Evolutionary conservation across 192 early-diverging fungal species (phyloP).

Genomic region (Coemansia furcata): DNA sequence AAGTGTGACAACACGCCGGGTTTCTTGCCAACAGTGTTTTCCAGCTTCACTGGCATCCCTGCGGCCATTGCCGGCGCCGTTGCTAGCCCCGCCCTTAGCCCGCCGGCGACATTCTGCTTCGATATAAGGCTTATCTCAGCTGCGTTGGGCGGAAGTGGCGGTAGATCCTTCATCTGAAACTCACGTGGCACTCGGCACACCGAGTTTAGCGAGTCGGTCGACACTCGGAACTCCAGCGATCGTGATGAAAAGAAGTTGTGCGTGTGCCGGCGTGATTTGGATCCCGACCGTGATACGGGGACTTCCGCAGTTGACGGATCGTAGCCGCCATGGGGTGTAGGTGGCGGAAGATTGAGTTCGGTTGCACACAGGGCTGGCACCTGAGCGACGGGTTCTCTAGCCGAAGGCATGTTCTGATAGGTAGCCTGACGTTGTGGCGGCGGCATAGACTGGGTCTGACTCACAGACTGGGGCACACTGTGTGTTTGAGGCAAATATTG

Average conservation of each 20-base stretch:
- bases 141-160: constrained; percentile 48
- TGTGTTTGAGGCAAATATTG: not conserved
- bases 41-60: not conserved
- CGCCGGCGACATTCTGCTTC: constrained; percentile 10
- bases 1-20: constrained; percentile 33
- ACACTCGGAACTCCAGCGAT: constrained; percentile 16
- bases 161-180: constrained; percentile 50
- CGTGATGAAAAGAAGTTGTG: constrained; percentile 43
- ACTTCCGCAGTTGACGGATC: not conserved
- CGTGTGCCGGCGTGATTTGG: constrained; percentile 42
- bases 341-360: constrained; percentile 24
- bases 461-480: not conserved
- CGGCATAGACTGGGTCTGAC: not conserved
- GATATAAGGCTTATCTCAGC: constrained; percentile 22
- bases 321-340: constrained; percentile 12
- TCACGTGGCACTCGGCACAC: constrained; percentile 30
- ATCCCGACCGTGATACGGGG: constrained; percentile 1
- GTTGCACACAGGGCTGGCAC: constrained; percentile 6
- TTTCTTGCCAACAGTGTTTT: constrained; percentile 9
- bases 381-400: not conserved
- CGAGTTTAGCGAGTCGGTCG: constrained; percentile 21
- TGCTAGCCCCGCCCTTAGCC: not conserved
- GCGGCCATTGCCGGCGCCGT: not conserved
- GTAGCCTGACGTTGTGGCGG: not conserved
- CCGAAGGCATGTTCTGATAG: not conserved